Evolutionary conservation across 164 flowering plant genomes (phyloP), one percentile per base, ranked within the genome.

Genomic region (Vitis riparia): DNA sequence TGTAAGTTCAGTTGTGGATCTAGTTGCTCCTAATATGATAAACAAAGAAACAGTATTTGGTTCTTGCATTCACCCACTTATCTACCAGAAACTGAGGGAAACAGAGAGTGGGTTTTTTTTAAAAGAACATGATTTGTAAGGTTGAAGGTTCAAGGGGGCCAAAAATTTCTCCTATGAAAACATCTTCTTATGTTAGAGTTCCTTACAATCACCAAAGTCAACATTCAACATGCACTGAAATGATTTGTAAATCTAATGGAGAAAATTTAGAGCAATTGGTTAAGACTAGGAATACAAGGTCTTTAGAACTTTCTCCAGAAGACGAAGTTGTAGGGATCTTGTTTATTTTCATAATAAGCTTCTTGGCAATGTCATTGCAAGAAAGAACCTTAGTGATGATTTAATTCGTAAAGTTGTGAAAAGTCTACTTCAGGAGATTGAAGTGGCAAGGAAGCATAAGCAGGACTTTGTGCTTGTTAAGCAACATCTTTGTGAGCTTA

Each of bases 241-340:
- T 14, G 57, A 56, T 50, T 64, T 17, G 15, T 55, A 67, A 71
- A 70, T 50, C 74, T 59, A 74, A 68, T 74, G 82, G 57, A 66
- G 55, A 67, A 30, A 59, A 76, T 57, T 19, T 76, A 62, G 86
- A 83, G 55, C 83, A 81, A 76, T 76, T 88, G 79, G 79, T 51
- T 55, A 79, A 78, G 69, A 89, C 90, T 23, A 71, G 78, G 71
- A 78, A 74, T 17, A 52, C 78, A 82, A 88, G 85, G 59, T 53
- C 88, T 55, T 65, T 85, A 51, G 86, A 88, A 16, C 62, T 79
- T 29, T 84, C 88, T 67, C 95, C 98, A n/a, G 85, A 77, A 59
- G 97, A 93, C 75, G 99, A 96, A 79, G 85, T 96, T 68, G 99
- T 91, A 79, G 98, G 97, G 92, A 90, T 74, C 82, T 96, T 44